Base-by-base conservation (phyloP, 139 green algal species). In the Micractinium conductrix region DNA sequence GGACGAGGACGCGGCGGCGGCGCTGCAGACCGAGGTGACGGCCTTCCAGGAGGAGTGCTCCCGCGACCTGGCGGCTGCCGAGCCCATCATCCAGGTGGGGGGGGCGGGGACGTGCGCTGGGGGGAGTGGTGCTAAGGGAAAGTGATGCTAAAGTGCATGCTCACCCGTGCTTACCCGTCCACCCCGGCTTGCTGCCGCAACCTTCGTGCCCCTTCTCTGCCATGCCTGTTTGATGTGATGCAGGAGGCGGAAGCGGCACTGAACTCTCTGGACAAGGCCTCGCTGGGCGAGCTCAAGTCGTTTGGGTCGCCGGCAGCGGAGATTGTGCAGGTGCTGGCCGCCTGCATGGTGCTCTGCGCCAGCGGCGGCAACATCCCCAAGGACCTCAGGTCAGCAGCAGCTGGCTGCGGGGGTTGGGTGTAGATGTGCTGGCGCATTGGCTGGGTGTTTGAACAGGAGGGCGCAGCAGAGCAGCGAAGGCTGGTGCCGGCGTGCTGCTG, bases 271-370 rank as follows among this genome's bases (percentile, higher is more conserved):
- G 94, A 98, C 90, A 98, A 98, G 88, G 89, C 74, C 28, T 93
- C 89, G 22, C 85, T 99, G 8, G 94, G 93, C 55, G 95, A 98
- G 88, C 90, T 99, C 78, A 98, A 98, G 88, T 96, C 92, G 0
- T 98, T 98, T 83, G 94, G 93, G n/a, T 94, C 83, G 30, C 96
- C 96, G 26, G 92, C 95, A 17, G 88, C 89, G 1, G 95, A 98
- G 82, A 92, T 98, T 24, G 93, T 96, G 42, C 79, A 92, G 38
- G 95, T 98, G 4, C 91, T 95, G 65, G 89, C 89, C 10, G 94
- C 95, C 2, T 97, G 94, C 88, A 95, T 98, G 92, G 88, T 97
- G 67, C 92, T 98, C 38, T 96, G 92, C 12, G 92, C 94, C 9
- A 88, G 92, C 6, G 93, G 90, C 6, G 95, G 95, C 45, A 96